Evolutionary conservation across 371 early-diverging fungal species (phyloP), one percentile per base, ranked within the genome.

Genomic region (Mortierella sp.): DNA sequence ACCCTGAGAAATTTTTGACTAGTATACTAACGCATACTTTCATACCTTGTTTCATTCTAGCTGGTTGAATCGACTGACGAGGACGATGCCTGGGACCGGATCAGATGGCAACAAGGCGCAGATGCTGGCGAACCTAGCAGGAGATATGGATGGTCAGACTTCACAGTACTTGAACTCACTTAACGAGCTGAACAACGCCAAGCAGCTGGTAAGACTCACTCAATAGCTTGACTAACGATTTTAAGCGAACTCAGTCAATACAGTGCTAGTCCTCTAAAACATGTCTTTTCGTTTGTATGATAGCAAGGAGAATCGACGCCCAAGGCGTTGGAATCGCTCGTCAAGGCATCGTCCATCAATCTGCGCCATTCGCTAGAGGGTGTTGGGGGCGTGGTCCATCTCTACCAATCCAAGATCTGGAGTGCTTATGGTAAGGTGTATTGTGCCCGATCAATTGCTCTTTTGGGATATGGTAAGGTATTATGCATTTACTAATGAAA

Each of bases 51-150:
- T 63, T 13, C 50, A n/a, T 26, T 22, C 16, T 71, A 86, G 86
- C 69, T 87, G 87, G 87, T 61, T 82, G 16, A 68, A 86, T 74
- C 85, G 82, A 24, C 40, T 87, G 29, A 74, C 81, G 45, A 64
- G 79, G 43, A 63, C 68, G 19, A 68, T 67, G 11, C 50, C 73
- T n/a, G 63, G 65, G 4, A 29, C 70, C 2, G 65, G 39, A 31
- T 70, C 67, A 13, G 70, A 68, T 8, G 43, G 52, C 10, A 50
- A 70, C 22, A 81, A 87, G 52, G 80, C 76, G 22, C 87, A 80
- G 24, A 72, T 61, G 48, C 50, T 87, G 39, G 87, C 77, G 7
- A 74, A 76, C 7, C 39, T 77, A 6, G 68, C 74, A 24, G 79
- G 65, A 58, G 50, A 75, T 53, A 67, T 78, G 5, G 80, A 85